Evolutionary conservation across 768 basidiomycete species (phyloP).

Genomic region (Lactarius deliciosus): DNA sequence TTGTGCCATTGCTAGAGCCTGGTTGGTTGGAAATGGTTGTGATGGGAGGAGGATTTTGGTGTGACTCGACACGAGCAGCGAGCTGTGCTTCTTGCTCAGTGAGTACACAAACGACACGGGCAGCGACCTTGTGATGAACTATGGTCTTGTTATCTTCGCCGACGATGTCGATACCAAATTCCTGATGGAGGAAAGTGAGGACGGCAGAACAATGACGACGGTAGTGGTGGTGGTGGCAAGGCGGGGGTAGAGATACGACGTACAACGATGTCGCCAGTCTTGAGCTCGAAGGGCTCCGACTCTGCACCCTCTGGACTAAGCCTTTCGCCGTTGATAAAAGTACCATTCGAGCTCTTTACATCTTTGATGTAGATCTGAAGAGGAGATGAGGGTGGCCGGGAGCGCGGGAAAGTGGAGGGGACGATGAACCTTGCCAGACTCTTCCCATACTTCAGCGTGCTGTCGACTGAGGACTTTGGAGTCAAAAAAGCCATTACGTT

Average conservation of each 20-base stretch:
- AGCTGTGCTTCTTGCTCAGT: conserved; percentile 79
- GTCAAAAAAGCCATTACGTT: conserved; percentile 96
- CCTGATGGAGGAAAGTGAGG: conserved; percentile 45
- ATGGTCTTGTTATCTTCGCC: conserved; percentile 98
- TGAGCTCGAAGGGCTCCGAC: conserved; percentile 90
- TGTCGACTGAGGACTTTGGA: conserved; percentile 90
- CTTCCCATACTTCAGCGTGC: conserved; percentile 99
- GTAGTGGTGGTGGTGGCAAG: conserved; percentile 2
- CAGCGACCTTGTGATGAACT: conserved; percentile 97
- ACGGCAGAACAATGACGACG: conserved; percentile 14
- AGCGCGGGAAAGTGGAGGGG: conserved; percentile 18
- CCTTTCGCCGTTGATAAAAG: conserved; percentile 95
- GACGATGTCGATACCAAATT: conserved; percentile 99
- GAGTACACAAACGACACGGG: conserved; percentile 87
- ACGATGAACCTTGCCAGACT: conserved; percentile 71
- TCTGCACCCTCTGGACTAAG: conserved; percentile 87
- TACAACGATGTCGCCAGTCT: conserved; percentile 95
- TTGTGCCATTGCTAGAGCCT: conserved; percentile 41
- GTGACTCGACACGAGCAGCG: conserved; percentile 68
- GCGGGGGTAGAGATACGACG: conserved; percentile 36
- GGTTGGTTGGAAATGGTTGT: conserved; percentile 39
- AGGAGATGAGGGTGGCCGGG: conserved; percentile 27
- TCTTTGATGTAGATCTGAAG: conserved; percentile 94
- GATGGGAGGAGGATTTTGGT: conserved; percentile 44
- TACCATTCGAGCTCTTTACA: conserved; percentile 97